phyloP scores from a whole-genome alignment of 202 grass and related monocot genomes.

The Schoenoplectus triqueter region DNA sequence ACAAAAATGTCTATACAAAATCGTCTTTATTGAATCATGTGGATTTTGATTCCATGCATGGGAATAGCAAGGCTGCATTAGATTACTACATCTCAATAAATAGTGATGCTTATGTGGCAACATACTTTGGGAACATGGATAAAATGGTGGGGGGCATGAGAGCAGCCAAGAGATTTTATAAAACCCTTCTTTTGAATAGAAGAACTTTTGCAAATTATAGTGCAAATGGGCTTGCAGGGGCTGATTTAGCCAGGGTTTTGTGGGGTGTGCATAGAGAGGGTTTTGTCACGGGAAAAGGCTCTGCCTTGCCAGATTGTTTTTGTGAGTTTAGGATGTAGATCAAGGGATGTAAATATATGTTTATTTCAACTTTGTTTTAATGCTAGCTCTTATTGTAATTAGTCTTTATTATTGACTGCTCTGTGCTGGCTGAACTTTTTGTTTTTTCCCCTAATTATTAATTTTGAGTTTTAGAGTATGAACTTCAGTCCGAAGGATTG shows the following conservation, averaged over 20 bases:
- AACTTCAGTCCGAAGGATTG: too few relatives aligned
- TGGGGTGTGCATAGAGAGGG: conserved; percentile 75
- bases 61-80: conserved; percentile 87
- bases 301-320: conserved; percentile 82
- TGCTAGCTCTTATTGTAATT: background rate
- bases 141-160: conserved; percentile 96
- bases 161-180: conserved; percentile 64
- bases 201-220: conserved; percentile 79
- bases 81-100: conserved; percentile 97
- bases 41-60: conserved; percentile 96
- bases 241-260: conserved; percentile 70
- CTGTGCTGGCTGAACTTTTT: background rate
- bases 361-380: conserved; percentile 14
- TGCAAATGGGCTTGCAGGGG: conserved; percentile 50
- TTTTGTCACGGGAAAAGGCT: conserved; percentile 79
- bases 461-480: too few relatives aligned
- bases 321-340: conserved; percentile 77
- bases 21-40: conserved; percentile 61
- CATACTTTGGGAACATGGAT: conserved; percentile 98
- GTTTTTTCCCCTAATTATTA: too few relatives aligned
- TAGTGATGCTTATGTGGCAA: conserved; percentile 77
- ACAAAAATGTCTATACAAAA: conserved; percentile 78
- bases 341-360: background rate
- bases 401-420: background rate
- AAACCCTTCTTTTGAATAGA: conserved; percentile 83